Evolutionary conservation across 495 filamentous ascomycete genomes (phyloP).

Genomic region (Xylaria flabelliformis): DNA sequence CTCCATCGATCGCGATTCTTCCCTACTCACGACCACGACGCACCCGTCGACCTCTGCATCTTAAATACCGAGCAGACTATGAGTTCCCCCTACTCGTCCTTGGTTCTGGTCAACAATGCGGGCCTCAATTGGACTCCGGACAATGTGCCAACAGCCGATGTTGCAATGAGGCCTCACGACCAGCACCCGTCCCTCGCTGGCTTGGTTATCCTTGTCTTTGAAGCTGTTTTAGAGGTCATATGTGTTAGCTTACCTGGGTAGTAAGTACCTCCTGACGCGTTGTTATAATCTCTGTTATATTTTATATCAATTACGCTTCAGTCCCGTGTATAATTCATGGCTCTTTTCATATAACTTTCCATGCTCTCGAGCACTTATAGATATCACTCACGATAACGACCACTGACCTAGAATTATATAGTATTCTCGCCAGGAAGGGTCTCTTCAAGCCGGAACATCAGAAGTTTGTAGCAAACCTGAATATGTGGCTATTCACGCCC

Average conservation of each 20-base stretch:
- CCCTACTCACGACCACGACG: not conserved
- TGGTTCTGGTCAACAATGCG: slow-evolving; percentile 64
- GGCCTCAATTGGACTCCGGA: slow-evolving; percentile 45
- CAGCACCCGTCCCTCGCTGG: slow-evolving; percentile 70
- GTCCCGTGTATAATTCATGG: not conserved
- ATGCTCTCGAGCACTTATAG: not conserved
- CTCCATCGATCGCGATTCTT: not conserved
- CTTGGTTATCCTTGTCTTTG: slow-evolving; percentile 87
- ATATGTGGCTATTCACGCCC: slow-evolving; percentile 92
- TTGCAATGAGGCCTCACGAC: slow-evolving; percentile 43
- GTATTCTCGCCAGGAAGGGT: slow-evolving; percentile 81
- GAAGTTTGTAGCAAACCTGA: slow-evolving; percentile 94
- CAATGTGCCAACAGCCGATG: slow-evolving; percentile 35
- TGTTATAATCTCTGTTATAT: not conserved
- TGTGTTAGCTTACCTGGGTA: slow-evolving; percentile 97
- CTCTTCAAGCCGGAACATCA: slow-evolving; percentile 94
- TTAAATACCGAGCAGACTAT: slow-evolving; percentile 35
- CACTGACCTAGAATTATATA: not conserved
- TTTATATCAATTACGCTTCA: not conserved
- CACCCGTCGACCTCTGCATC: not conserved
- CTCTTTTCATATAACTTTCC: not conserved
- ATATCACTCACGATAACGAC: not conserved
- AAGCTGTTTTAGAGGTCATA: slow-evolving; percentile 93
- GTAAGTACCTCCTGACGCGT: slow-evolving; percentile 21
- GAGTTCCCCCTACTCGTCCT: slow-evolving; percentile 64